A percentile compares a stretch with the other conserved stretches of the same genome.
Evolutionary conservation across 78 protist species (phyloP).

Genomic region (Bigelowiella natans): DNA sequence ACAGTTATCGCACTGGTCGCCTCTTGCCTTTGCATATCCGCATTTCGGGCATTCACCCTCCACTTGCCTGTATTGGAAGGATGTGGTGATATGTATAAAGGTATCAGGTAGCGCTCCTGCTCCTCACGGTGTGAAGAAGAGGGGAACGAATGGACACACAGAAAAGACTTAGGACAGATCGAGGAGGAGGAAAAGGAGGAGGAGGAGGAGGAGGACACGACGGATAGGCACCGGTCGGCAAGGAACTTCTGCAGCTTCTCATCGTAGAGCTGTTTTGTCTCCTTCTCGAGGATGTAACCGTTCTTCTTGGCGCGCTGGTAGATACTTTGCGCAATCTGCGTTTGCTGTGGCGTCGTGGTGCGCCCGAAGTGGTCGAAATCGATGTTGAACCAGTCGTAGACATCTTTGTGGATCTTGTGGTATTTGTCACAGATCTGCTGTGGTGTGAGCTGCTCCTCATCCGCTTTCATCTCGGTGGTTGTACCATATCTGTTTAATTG

Average conservation of each 20-base stretch:
- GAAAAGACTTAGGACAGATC: no score
- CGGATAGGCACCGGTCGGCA: slow-evolving; percentile 74
- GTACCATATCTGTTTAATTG: no score
- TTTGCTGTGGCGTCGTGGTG: slow-evolving; percentile 59
- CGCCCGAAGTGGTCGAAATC: slow-evolving; percentile 70
- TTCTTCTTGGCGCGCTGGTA: slow-evolving; percentile 35
- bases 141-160: no score
- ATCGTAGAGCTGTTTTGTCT: slow-evolving; percentile 47
- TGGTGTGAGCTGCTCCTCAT: slow-evolving; percentile 52
- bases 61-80: slow-evolving; percentile 68
- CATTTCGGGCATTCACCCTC: slow-evolving; percentile 75
- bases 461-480: slow-evolving; percentile 70
- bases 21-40: slow-evolving; percentile 61
- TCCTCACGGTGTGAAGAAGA: no score
- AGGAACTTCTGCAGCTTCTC: slow-evolving; percentile 32
- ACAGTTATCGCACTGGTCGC: slow-evolving; percentile 84
- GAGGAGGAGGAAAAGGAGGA: no score
- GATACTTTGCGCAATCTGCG: slow-evolving; percentile 66
- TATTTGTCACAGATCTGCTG: slow-evolving; percentile 68
- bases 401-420: slow-evolving; percentile 36
- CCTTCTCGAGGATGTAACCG: slow-evolving; percentile 19
- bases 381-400: slow-evolving; percentile 81
- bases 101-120: no score
- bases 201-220: slow-evolving; percentile 72
- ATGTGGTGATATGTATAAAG: no score